phyloP scores from a whole-genome alignment of 768 basidiomycete species.

The Suillus brevipes region DNA sequence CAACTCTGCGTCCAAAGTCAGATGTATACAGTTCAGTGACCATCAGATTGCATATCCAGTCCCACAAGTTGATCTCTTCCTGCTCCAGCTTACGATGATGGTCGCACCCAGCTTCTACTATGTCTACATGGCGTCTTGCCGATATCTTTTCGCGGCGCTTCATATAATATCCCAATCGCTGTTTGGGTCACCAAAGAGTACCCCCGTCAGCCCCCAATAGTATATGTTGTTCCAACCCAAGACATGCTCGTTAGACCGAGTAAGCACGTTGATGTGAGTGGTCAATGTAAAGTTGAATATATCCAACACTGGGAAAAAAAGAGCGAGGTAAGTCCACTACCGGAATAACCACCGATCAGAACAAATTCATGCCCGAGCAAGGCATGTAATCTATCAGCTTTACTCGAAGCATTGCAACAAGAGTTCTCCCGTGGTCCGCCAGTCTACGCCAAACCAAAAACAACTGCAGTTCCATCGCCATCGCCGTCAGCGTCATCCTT shows the following conservation, averaged over 20 bases:
- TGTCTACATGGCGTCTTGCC: slow-evolving; percentile 91
- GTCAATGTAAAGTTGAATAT: slow-evolving; percentile 68
- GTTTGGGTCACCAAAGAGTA: slow-evolving; percentile 88
- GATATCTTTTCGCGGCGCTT: slow-evolving; percentile 68
- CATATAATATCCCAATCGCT: slow-evolving; percentile 93
- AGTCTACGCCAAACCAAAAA: slow-evolving; percentile 80
- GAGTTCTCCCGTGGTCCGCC: slow-evolving; percentile 87
- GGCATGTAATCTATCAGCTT: slow-evolving; percentile 73
- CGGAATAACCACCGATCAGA: slow-evolving; percentile 9
- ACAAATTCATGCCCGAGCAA: slow-evolving; percentile 31
- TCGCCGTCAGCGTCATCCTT: slow-evolving; percentile 16
- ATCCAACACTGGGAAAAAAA: slow-evolving; percentile 78
- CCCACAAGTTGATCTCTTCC: slow-evolving; percentile 13
- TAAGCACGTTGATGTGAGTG: slow-evolving; percentile 78
- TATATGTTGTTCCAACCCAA: slow-evolving; percentile 88
- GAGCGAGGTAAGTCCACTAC: slow-evolving; percentile 62
- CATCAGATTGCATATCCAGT: slow-evolving; percentile 14
- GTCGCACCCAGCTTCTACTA: slow-evolving; percentile 87
- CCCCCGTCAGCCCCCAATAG: slow-evolving; percentile 78
- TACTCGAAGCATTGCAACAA: slow-evolving; percentile 77
- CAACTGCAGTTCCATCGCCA: slow-evolving; percentile 23
- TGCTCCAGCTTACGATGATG: slow-evolving; percentile 84
- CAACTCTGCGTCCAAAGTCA: slow-evolving; percentile 71
- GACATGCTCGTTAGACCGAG: slow-evolving; percentile 87
- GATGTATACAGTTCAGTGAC: slow-evolving; percentile 69